Evolutionary conservation across 2,329 filamentous ascomycete genomes (phyloP).

Genomic region (Aspergillus brasiliensis): DNA sequence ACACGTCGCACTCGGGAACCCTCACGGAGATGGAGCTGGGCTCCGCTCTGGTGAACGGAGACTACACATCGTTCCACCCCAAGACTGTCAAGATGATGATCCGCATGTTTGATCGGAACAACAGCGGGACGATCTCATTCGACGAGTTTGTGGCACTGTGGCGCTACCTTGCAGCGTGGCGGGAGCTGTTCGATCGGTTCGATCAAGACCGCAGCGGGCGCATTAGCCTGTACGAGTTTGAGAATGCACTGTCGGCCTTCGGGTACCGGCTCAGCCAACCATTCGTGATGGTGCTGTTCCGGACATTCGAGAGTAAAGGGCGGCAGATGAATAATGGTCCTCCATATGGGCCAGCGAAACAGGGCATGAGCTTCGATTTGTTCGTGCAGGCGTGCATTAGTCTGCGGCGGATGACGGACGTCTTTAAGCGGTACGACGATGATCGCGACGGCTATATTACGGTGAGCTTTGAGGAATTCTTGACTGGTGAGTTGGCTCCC

Average conservation of each 20-base stretch:
- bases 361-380: constrained; percentile 86
- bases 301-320: constrained; percentile 73
- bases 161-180: constrained; percentile 94
- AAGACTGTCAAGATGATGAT: constrained; percentile 99
- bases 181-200: constrained; percentile 91
- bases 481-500: constrained; percentile 55
- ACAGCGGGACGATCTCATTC: constrained; percentile 85
- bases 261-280: constrained; percentile 84
- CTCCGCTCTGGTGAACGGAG: constrained; percentile 90
- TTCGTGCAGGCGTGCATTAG: constrained; percentile 98
- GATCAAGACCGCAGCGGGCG: constrained; percentile 84
- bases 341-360: constrained; percentile 32
- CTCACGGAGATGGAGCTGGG: constrained; percentile 85
- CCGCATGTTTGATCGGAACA: constrained; percentile 96
- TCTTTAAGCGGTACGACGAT: constrained; percentile 98
- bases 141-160: constrained; percentile 95
- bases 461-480: constrained; percentile 77
- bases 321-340: constrained; percentile 46
- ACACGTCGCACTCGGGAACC: constrained; percentile 74
- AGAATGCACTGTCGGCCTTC: constrained; percentile 86
- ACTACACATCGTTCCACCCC: constrained; percentile 90
- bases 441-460: constrained; percentile 93
- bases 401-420: constrained; percentile 97
- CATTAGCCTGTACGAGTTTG: constrained; percentile 85
- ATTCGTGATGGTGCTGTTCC: constrained; percentile 84